phyloP scores from a whole-genome alignment of 164 flowering plant genomes.

The Protea cynaroides region DNA sequence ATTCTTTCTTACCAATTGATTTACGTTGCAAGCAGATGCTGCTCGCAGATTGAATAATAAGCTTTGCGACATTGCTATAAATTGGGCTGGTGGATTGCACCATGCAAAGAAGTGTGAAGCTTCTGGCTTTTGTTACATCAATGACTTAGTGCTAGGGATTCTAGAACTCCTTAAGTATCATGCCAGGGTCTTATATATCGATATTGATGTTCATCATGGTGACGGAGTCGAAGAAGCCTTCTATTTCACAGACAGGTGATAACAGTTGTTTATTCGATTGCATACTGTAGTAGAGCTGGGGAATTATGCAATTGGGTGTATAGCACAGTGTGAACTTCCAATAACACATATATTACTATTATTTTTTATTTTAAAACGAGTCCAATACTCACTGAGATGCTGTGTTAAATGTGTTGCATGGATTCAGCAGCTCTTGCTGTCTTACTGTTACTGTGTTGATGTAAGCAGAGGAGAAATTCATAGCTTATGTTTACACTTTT shows the following conservation, averaged over 20 bases:
- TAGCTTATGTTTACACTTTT: no score
- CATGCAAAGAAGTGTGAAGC: slow-evolving; percentile 99
- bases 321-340: background rate
- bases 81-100: slow-evolving; percentile 99
- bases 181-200: slow-evolving; percentile 88
- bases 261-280: background rate
- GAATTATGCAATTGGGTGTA: background rate
- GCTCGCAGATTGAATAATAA: slow-evolving; percentile 85
- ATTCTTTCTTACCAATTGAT: background rate
- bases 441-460: background rate
- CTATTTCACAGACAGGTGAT: slow-evolving; percentile 89
- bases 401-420: background rate
- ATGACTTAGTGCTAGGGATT: slow-evolving; percentile 93
- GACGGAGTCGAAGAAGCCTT: slow-evolving; percentile 99
- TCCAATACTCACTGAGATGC: no score
- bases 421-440: no score
- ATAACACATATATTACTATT: no score
- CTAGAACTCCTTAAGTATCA: slow-evolving; percentile 91
- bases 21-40: slow-evolving; percentile 61
- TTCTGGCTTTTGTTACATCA: slow-evolving; percentile 96
- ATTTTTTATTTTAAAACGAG: no score
- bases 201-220: slow-evolving; percentile 98
- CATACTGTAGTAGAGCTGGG: background rate
- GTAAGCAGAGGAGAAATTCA: background rate
- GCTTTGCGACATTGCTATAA: slow-evolving; percentile 94